Conservation (phyloP, 768 basidiomycete genomes). For the Roridomyces roridus region DNA sequence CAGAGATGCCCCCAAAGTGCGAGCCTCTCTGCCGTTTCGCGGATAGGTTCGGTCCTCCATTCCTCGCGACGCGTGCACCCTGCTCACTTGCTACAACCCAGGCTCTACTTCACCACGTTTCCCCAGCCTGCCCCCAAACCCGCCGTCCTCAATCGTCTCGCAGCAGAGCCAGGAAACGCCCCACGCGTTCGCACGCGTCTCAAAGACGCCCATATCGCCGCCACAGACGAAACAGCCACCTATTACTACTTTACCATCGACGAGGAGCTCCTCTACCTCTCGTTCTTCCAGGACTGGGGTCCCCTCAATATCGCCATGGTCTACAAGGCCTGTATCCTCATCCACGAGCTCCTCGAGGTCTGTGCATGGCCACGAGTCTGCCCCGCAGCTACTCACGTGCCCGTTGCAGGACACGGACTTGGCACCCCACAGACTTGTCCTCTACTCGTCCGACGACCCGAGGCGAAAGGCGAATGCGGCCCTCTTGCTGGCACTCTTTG, state of each 20-base stretch:
- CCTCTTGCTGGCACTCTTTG: slow-evolving; percentile 90
- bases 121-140: slow-evolving; percentile 75
- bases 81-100: slow-evolving; percentile 34
- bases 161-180: slow-evolving; percentile 55
- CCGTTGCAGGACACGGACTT: slow-evolving; percentile 74
- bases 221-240: slow-evolving; percentile 75
- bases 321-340: slow-evolving; percentile 89
- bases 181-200: slow-evolving; percentile 70
- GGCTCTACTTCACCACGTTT: slow-evolving; percentile 92
- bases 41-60: slow-evolving; percentile 60
- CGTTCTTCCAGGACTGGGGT: slow-evolving; percentile 95
- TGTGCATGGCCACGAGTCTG: slow-evolving; percentile 27
- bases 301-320: slow-evolving; percentile 93
- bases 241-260: slow-evolving; percentile 95
- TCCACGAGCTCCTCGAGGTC: slow-evolving; percentile 88
- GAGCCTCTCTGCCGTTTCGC: slow-evolving; percentile 82
- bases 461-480: slow-evolving; percentile 93
- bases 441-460: slow-evolving; percentile 89
- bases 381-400: slow-evolving; percentile 49
- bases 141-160: slow-evolving; percentile 65
- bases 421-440: slow-evolving; percentile 73
- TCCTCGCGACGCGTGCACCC: slow-evolving; percentile 16
- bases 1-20: slow-evolving; percentile 47
- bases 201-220: slow-evolving; percentile 62
- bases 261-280: slow-evolving; percentile 89